Base-by-base conservation (phyloP, 2,329 filamentous ascomycete genomes). In the Ophiobolus disseminans region DNA sequence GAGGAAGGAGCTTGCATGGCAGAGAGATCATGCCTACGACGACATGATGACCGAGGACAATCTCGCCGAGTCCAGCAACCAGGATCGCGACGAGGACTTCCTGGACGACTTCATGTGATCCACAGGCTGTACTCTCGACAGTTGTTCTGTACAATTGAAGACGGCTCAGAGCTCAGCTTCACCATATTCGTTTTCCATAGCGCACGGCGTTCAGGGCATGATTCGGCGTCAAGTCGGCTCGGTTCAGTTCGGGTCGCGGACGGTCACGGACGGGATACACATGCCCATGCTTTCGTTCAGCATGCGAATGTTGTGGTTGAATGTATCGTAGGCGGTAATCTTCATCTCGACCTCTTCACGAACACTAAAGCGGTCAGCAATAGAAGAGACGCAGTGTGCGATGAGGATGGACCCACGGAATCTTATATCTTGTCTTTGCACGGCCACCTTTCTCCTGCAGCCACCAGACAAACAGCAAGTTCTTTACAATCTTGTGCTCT, bases 21-120 rank as follows among this genome's bases (percentile, higher is more conserved):
- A 96, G 75, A 94, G 94, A 76, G 91, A 96, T n/a, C 93, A 99
- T 75, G 93, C 92, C 2, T 99, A 99, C 73, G 94, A 97, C 69
- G 91, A 96, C 37, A 75, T 97, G 44, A 91, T 96, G 73, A 85
- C 83, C 4, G 91, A 95, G 44, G 90, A 96, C 48, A 88, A 89
- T 63, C 81, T 96, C 77, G 85, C 85, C 34, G 76, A 74, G 17
- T 85, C 86, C 45, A 96, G 87, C 76, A 99, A 99, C 74, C 90
- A 97, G 75, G 86, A 96, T 66, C 84, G 91, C 11, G 81, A 82
- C 55, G 83, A 86, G 50, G 80, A 90, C 70, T 92, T 90, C 77
- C 83, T 90, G 67, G 92, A 97, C 50, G 93, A 99, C 68, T 99
- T 99, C 68, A 70, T 73, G 62, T 72, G 56, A 54, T 20, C 5